Evolutionary conservation across 345 rosid genomes (phyloP).

Genomic region (Melaleuca quinquenervia): DNA sequence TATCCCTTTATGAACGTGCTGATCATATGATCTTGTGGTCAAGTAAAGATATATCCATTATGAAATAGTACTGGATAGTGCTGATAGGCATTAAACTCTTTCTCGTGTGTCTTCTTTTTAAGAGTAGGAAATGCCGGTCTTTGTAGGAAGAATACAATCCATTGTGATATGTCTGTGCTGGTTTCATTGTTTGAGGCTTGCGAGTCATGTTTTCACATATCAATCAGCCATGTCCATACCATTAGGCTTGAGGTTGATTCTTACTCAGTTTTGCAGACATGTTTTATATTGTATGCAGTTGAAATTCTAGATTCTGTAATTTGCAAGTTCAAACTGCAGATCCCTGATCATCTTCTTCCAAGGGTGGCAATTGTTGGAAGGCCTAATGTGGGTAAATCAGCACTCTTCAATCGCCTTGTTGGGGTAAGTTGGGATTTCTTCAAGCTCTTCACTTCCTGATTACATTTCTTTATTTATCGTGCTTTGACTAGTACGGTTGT

Average conservation of each 20-base stretch:
- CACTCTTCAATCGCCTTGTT: conserved; percentile 88
- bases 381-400: conserved; percentile 97
- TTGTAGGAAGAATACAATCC: not conserved
- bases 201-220: not conserved
- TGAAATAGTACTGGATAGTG: not conserved
- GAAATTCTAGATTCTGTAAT: not conserved
- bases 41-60: not conserved
- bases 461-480: not conserved
- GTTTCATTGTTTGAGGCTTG: not conserved
- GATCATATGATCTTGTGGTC: not conserved
- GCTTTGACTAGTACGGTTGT: not conserved
- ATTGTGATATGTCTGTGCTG: not conserved
- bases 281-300: not conserved
- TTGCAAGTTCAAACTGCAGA: conserved; percentile 33
- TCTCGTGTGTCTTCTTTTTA: not conserved
- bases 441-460: not conserved
- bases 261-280: not conserved
- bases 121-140: not conserved
- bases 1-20: not conserved
- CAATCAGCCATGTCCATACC: not conserved
- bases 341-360: conserved; percentile 79
- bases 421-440: conserved; percentile 36
- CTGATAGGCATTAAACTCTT: not conserved
- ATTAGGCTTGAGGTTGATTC: not conserved
- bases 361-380: conserved; percentile 88